Evolutionary conservation across 2,329 filamentous ascomycete genomes (phyloP), one percentile per base, ranked within the genome.

Genomic region (Stagonosporopsis cucurbitacearum): DNA sequence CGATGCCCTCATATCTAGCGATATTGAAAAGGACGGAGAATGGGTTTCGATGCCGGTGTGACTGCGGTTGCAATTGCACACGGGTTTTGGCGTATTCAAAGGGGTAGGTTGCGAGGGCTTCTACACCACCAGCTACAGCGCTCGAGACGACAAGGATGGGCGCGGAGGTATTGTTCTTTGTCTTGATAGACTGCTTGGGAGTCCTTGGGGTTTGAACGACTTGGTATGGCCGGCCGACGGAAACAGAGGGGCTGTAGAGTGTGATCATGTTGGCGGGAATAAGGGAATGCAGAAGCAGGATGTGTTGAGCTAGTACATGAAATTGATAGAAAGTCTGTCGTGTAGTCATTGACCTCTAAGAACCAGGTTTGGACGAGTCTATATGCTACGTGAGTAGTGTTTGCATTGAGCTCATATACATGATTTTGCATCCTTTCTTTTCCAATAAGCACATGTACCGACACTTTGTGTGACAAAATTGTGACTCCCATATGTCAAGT

Each of bases 91-190:
- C 69, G 48, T 69, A 73, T 53, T 74, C 70, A 41, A 73, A 70
- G 4, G 72, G 71, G 49, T 74, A 74, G 4, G 83, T 85, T 19
- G 78, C 71, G 3, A 78, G 75, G 4, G 82, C 81, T 66, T 85
- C 83, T 7, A 83, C 72, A n/a, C 76, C 81, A 12, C 83, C 83
- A 6, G 82, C 83, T 11, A 82, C 62, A 17, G 78, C 81, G 22
- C 83, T 83, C 1, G 83, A 74, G 15, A 81, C 61, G 1, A 85
- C 69, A 0, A 81, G 84, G 8, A 66, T 50, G 1, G 55, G 26
- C 4, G 58, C 49, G 9, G 59, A 58, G 6, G 45, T 51, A 2
- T 37, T 11, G 11, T 37, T 37, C 17, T 37, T 20, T 19, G 35
- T 37, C 2, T 19, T 4, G 20, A 37, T 13, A 15, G 13, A 3